Percentiles rank a stretch among this genome's conserved stretches.
These are phyloP conservation scores for Micractinium sp. DNA, from an alignment of 139 green algal species.

Conservation along the genomic window DNA sequence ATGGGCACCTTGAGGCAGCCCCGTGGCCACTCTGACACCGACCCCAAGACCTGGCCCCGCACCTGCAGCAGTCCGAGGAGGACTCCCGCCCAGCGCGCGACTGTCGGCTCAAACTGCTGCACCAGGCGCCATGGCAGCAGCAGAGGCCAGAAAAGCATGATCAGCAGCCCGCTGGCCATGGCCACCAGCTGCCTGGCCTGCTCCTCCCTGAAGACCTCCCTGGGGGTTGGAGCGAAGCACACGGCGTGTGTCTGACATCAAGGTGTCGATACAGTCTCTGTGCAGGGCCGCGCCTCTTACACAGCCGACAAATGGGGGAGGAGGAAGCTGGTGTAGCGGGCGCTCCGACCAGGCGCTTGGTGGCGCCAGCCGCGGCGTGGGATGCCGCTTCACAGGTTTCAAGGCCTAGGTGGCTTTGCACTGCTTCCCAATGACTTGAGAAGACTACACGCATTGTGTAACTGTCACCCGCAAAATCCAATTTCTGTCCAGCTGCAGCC, in stretches of 20 bases:
- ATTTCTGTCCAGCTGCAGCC: no score
- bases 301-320: no score
- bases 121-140: not conserved
- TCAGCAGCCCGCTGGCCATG: not conserved
- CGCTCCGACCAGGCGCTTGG: no score
- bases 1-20: not conserved
- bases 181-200: not conserved
- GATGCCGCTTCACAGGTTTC: no score
- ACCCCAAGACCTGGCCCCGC: not conserved
- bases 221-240: not conserved
- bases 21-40: not conserved
- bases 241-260: not conserved
- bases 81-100: not conserved
- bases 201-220: not conserved
- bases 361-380: no score
- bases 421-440: no score
- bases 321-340: no score
- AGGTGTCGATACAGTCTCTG: no score
- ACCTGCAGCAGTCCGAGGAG: constrained; percentile 11
- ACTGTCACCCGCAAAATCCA: no score
- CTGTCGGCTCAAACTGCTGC: not conserved
- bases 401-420: no score
- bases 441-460: no score
- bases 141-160: not conserved
- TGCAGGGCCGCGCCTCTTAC: no score